phyloP scores from a whole-genome alignment of 768 basidiomycete genomes.

The Kwoniella sp. region DNA sequence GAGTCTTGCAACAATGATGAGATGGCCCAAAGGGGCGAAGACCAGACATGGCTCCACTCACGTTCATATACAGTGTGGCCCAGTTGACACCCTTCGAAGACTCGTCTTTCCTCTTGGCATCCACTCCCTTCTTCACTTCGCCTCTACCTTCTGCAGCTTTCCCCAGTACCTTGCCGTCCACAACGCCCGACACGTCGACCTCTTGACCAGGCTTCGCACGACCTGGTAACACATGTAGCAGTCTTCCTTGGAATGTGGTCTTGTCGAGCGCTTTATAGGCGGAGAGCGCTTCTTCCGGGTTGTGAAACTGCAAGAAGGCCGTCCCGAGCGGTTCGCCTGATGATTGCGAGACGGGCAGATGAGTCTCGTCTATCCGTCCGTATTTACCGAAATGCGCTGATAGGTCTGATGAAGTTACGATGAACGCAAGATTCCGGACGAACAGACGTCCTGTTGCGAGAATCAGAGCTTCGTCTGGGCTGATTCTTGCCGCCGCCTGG shows the following conservation, averaged over 20 bases:
- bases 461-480: conserved; percentile 61
- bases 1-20: too few species aligned
- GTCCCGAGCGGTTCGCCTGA: conserved; percentile 65
- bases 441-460: conserved; percentile 79
- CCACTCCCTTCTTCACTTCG: conserved; percentile 50
- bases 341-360: conserved; percentile 62
- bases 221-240: conserved; percentile 80
- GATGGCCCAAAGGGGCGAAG: too few species aligned
- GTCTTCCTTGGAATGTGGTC: conserved; percentile 83
- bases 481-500: conserved; percentile 15
- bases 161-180: conserved; percentile 50
- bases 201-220: conserved; percentile 50
- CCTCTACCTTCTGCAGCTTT: conserved; percentile 42
- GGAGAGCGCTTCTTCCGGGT: conserved; percentile 62
- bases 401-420: conserved; percentile 74
- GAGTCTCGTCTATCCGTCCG: conserved; percentile 72
- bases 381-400: conserved; percentile 66
- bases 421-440: conserved; percentile 90
- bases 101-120: conserved; percentile 54
- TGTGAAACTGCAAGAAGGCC: conserved; percentile 64
- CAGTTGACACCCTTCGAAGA: conserved; percentile 49
- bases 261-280: conserved; percentile 81
- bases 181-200: conserved; percentile 22
- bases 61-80: conserved; percentile 93
- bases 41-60: conserved; percentile 60